Percentiles rank a stretch among this genome's conserved stretches.
Evolutionary conservation across 345 rosid genomes (phyloP).

Genomic region (Schrenkiella parvula): DNA sequence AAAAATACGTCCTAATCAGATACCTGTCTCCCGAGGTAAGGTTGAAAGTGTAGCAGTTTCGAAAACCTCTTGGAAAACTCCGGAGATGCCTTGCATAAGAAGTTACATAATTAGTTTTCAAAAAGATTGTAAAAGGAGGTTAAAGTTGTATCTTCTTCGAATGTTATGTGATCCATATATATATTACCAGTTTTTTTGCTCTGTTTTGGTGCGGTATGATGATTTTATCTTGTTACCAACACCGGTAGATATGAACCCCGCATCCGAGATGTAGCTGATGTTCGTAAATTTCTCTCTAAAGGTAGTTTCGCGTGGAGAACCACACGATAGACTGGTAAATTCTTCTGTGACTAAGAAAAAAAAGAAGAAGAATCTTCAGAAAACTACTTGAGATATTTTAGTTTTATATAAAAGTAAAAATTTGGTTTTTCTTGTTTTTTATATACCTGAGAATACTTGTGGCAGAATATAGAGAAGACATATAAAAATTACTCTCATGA

Average conservation of each 20-base stretch:
- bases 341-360: too few relatives aligned
- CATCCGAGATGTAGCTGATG: neutral
- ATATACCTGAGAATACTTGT: too few relatives aligned
- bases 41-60: slow-evolving; percentile 33
- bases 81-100: slow-evolving; percentile 10
- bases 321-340: neutral
- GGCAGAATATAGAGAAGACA: too few relatives aligned
- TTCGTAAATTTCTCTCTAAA: neutral
- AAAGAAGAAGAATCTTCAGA: too few relatives aligned
- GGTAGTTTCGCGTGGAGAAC: neutral
- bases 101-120: neutral
- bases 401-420: too few relatives aligned
- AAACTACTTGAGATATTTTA: too few relatives aligned
- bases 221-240: neutral
- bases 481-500: too few relatives aligned
- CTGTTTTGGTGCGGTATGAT: neutral
- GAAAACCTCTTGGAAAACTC: slow-evolving; percentile 31
- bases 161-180: neutral
- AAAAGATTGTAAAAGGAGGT: too few relatives aligned
- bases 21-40: slow-evolving; percentile 19
- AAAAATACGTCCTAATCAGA: slow-evolving; percentile 19
- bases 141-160: neutral
- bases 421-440: too few relatives aligned
- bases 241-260: neutral
- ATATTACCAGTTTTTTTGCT: neutral